Evolutionary conservation across 139 green algal species (phyloP), one percentile per base, ranked within the genome.

Genomic region (Coelastrella sp.): DNA sequence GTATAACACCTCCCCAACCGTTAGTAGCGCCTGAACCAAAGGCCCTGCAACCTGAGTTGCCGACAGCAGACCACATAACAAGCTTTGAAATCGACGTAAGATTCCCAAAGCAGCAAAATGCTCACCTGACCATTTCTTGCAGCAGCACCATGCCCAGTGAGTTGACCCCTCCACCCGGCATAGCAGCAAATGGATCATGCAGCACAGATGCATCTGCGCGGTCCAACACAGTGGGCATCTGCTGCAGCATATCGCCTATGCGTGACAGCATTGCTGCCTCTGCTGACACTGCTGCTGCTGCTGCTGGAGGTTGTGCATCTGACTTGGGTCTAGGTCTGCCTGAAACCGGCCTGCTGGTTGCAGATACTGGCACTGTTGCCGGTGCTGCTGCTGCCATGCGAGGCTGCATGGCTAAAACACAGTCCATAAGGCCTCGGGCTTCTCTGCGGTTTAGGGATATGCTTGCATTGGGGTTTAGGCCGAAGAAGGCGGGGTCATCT

Each of bases 391-490:
- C 19, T 10, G 74, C 17, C 11, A 84, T 11, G 2, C 95, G 82
- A 4, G 95, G 95, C 90, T 97, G 96, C 10, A 98, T 95, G 73
- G 89, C 66, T 47, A 97, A 76, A 22, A 98, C 81, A 11, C 91
- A 94, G 66, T 95, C 89, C 3, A 95, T 77, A 22, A 95, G 68
- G 66, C 80, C 85, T 20, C 92, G 80, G 3, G 89, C 86, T 54
- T 95, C 94, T 22, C 96, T 92, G 64, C 95, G 83, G 91, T 97
- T 92, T 85, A 96, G 95, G 14, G 93, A 85, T 23, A 97, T 95
- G 92, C 95, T 93, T 8, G 97, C 96, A 85, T 98, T 98, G 58
- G 94, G 66, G 83, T 98, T 95, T 85, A 98, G 94, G 5, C 97
- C 97, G 93, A 98, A 98, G 23, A 98, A 93, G 76, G 95, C 93